These are phyloP conservation scores for Fusarium protoensiforme DNA, from an alignment of 2,329 filamentous ascomycete species.

Conservation along the genomic window DNA sequence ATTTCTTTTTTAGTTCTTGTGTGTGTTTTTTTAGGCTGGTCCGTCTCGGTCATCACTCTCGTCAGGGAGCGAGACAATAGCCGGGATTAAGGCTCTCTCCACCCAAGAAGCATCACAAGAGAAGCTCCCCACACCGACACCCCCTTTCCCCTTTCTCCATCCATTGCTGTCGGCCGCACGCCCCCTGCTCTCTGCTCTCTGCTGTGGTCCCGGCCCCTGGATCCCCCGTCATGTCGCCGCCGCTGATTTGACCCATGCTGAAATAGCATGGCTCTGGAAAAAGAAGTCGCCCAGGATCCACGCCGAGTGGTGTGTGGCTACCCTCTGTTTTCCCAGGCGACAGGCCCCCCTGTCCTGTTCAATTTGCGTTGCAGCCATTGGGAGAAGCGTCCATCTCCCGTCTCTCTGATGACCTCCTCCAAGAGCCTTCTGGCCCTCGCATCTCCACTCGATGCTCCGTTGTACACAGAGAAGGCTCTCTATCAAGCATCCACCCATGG, in stretches of 20 bases:
- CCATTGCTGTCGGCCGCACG: not conserved
- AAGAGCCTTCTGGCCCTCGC: slow-evolving; percentile 14
- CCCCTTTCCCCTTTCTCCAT: slow-evolving; percentile 25
- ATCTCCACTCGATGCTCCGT: slow-evolving; percentile 13
- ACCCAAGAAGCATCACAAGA: slow-evolving; percentile 27
- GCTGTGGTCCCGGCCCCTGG: slow-evolving; percentile 6
- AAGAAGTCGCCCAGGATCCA: slow-evolving; percentile 10
- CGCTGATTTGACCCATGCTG: slow-evolving; percentile 31
- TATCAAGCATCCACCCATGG: slow-evolving; percentile 7
- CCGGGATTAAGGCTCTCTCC: slow-evolving; percentile 5
- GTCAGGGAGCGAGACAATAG: slow-evolving; percentile 35
- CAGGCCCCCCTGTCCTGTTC: slow-evolving; percentile 12
- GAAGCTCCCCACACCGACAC: slow-evolving; percentile 14
- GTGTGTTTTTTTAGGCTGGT: slow-evolving; percentile 1
- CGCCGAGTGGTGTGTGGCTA: slow-evolving; percentile 32
- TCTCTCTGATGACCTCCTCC: not conserved
- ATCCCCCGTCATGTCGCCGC: slow-evolving; percentile 9
- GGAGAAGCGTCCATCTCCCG: slow-evolving; percentile 25
- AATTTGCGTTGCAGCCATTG: slow-evolving; percentile 21
- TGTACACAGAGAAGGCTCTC: slow-evolving; percentile 5
- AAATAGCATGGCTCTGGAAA: slow-evolving; percentile 26
- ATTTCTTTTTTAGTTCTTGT: slow-evolving; percentile 24
- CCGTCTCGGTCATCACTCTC: slow-evolving; percentile 33
- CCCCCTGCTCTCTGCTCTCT: slow-evolving; percentile 1
- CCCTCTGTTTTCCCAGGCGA: slow-evolving; percentile 7